Evolutionary conservation across 345 rosid species (phyloP).

Genomic region (Passiflora organensis): DNA sequence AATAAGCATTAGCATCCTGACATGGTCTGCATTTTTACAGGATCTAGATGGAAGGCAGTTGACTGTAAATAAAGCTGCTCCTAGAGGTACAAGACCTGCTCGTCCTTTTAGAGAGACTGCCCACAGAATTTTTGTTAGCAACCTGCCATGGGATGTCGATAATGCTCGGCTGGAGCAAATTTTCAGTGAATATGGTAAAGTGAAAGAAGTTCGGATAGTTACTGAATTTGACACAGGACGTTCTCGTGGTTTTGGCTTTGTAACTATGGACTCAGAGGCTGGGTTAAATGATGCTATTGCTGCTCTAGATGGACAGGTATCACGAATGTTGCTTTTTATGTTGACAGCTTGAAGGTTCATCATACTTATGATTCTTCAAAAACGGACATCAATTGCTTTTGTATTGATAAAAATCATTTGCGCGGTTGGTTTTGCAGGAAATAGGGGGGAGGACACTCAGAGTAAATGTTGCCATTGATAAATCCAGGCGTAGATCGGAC

Average conservation of each 20-base stretch:
- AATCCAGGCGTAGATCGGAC: no score
- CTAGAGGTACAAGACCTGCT: conserved; percentile 66
- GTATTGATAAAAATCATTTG: no score
- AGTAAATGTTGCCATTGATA: conserved; percentile 78
- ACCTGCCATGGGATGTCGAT: conserved; percentile 85
- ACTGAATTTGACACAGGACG: conserved; percentile 85
- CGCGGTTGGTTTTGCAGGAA: conserved; percentile 65
- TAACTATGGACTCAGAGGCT: conserved; percentile 62
- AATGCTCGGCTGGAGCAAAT: conserved; percentile 66
- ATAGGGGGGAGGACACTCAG: conserved; percentile 83
- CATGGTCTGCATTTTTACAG: conserved; percentile 31
- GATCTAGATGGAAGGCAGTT: conserved; percentile 67
- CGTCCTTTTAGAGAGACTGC: no score
- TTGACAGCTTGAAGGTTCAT: no score
- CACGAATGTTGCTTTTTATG: no score
- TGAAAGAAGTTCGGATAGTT: conserved; percentile 69
- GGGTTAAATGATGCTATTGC: conserved; percentile 86
- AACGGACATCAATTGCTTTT: no score
- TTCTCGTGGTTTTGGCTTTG: conserved; percentile 95
- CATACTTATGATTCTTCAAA: no score
- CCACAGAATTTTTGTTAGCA: conserved; percentile 68
- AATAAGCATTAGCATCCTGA: no score
- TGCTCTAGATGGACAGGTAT: conserved; percentile 94
- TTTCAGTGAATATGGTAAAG: conserved; percentile 88
- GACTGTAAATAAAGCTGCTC: conserved; percentile 86